Base-by-base conservation (phyloP, 2,329 filamentous ascomycete genomes). In the Chalaropsis ovoidea region DNA sequence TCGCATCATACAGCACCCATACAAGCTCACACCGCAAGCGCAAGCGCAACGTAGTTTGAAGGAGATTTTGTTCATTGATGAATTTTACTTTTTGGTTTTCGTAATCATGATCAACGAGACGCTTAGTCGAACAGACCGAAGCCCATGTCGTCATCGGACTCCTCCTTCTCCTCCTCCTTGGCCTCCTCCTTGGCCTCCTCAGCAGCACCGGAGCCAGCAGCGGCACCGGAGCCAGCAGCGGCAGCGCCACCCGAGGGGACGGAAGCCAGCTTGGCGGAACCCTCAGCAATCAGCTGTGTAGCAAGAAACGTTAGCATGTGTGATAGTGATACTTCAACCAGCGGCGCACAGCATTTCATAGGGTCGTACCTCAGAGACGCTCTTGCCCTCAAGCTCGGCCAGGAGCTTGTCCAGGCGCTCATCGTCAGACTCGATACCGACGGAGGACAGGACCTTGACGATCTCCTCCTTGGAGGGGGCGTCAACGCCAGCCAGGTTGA, bases 201-300 rank as follows among this genome's bases (percentile, higher is more conserved):
- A 72, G 80, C 86, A 71, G 79, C 85, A 72, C 79, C 86, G 72
- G 80, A 89, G 72, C 80, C 88, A 73, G 80, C 87, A 75, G 81
- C 89, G 75, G 80, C 87, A 76, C 80, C 85, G 77, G 81, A 82
- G 73, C 81, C 81, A 74, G 82, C 89, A 78, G 82, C 89, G 76
- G 86, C 90, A 75, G 81, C 84, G 79, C 92, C 92, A 75, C 92
- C 94, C 75, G 89, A 90, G 79, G 94, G 92, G 76, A 99, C 93
- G 80, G 93, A 96, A 74, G 94, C 94, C 75, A 99, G 90, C 87
- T 99, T 99, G 79, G 82, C 75, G 71, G 89, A 86, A 76, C 94
- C 94, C 80, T 92, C 85, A 74, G 89, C 74, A 78, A 99, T 96
- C 80, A 99, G 82, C 94, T 97, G 27, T 11, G 27, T 39, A n/a